Base-by-base conservation (phyloP, 768 basidiomycete species). In the Tubosaeta brunneosetosa region DNA sequence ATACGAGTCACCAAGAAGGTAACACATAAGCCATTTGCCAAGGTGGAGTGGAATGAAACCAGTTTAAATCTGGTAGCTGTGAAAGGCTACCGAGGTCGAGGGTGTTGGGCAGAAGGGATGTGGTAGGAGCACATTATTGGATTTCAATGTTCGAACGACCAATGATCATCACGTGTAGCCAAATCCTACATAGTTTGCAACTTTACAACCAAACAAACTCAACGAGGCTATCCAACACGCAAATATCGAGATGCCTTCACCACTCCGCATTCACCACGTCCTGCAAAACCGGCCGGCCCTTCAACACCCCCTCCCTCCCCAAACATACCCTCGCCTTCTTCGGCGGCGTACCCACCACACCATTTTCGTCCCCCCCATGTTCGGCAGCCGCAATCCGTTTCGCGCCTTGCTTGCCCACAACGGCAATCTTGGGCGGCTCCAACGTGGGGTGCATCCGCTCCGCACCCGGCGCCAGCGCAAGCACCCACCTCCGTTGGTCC, bases 401-500 rank as follows among this genome's bases (percentile, higher is more conserved):
- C 37, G 29, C 52, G 29, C 55, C 46, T n/a, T 44, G 55, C 51
- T 52, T 65, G 0, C 63, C 41, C 16, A 51, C 41, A 16, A 55
- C 17, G 17, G 7, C 32, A 9, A 53, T 37, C 45, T 26, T 49
- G 3, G 60, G 64, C 0, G 62, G 49, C 52, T 58, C 55, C 44
- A 70, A 34, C 34, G 65, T 67, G 16, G 69, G 65, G 67, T 90
- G 88, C 52, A 76, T 57, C 26, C 49, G 56, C 53, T 88, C 76
- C 1, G 89, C 85, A 12, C 73, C 72, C 4, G 71, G 58, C 0
- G 77, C 79, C 44, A 97, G 72, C 11, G 59, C 55, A 41, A 88
- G 68, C 29, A 91, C 79, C 97, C 97, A 97, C 0, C 73, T 71
- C 47, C 75, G 77, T 26, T 65, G 72, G 10, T 88, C 79, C 82